phyloP scores from a whole-genome alignment of 2,329 filamentous ascomycete species.

The Apiospora aurea region DNA sequence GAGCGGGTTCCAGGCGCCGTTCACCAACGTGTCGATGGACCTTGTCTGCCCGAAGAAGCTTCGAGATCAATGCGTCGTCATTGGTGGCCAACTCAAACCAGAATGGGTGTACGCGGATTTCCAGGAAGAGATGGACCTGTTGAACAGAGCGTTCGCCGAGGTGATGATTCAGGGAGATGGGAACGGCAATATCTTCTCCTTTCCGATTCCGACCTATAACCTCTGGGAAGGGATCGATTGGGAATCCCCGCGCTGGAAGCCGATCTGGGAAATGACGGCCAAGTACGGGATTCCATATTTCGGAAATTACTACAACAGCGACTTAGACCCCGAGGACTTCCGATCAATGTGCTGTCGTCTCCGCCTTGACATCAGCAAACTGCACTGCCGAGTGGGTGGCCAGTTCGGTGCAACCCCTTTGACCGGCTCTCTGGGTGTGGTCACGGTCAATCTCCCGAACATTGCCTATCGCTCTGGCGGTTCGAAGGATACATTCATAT shows the following conservation, averaged over 20 bases:
- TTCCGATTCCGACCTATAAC: neutral
- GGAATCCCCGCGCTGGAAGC: neutral
- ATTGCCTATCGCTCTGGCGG: neutral
- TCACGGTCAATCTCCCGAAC: constrained; percentile 8
- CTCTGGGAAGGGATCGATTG: constrained; percentile 13
- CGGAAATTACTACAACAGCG: constrained; percentile 10
- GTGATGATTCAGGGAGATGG: constrained; percentile 6
- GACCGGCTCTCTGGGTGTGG: neutral
- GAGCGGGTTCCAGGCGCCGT: constrained; percentile 4
- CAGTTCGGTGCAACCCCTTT: constrained; percentile 8
- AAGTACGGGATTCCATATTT: constrained; percentile 13
- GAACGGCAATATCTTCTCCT: constrained; percentile 2
- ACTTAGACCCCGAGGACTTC: constrained; percentile 6
- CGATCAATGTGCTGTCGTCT: constrained; percentile 10
- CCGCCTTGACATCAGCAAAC: constrained; percentile 5
- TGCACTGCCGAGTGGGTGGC: constrained; percentile 3
- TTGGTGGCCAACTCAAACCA: neutral
- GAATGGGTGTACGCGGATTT: constrained; percentile 3
- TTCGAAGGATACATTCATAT: neutral
- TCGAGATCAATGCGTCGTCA: constrained; percentile 8
- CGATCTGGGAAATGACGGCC: constrained; percentile 12
- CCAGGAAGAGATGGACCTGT: constrained; percentile 4
- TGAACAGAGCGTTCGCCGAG: neutral
- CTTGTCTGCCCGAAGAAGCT: constrained; percentile 9
- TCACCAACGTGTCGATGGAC: constrained; percentile 11